Conservation (phyloP, 2,329 filamentous ascomycete species). For the Aspergillus texensis region DNA sequence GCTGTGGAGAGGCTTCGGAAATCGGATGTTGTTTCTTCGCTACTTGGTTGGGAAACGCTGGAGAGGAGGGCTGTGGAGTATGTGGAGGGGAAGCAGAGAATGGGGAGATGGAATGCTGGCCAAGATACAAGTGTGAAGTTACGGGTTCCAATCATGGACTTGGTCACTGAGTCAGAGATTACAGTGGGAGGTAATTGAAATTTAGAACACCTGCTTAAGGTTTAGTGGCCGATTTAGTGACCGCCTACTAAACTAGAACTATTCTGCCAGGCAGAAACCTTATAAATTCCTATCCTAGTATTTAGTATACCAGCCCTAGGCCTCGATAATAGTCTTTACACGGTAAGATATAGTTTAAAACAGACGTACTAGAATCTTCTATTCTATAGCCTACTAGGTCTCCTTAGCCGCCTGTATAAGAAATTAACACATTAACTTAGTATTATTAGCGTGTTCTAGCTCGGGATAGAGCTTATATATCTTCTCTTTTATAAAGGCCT, state of each 20-base stretch:
- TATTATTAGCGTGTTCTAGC: no score
- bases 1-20: not conserved
- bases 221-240: not conserved
- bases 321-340: slow-evolving; percentile 18
- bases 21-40: not conserved
- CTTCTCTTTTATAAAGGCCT: not conserved
- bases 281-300: slow-evolving; percentile 7
- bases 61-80: not conserved
- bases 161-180: not conserved
- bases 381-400: slow-evolving; percentile 8
- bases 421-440: no score
- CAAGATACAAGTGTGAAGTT: not conserved
- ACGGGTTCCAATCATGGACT: not conserved
- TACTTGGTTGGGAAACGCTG: not conserved
- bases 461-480: no score
- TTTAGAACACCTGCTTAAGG: not conserved
- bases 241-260: not conserved
- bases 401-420: no score
- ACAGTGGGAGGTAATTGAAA: not conserved
- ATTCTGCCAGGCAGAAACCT: not conserved
- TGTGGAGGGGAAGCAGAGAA: not conserved
- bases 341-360: slow-evolving; percentile 17
- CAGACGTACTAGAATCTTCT: not conserved
- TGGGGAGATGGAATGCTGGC: not conserved
- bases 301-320: slow-evolving; percentile 19